phyloP scores from a whole-genome alignment of 1,284 basidiomycete species.

The Gomphus sp. region DNA sequence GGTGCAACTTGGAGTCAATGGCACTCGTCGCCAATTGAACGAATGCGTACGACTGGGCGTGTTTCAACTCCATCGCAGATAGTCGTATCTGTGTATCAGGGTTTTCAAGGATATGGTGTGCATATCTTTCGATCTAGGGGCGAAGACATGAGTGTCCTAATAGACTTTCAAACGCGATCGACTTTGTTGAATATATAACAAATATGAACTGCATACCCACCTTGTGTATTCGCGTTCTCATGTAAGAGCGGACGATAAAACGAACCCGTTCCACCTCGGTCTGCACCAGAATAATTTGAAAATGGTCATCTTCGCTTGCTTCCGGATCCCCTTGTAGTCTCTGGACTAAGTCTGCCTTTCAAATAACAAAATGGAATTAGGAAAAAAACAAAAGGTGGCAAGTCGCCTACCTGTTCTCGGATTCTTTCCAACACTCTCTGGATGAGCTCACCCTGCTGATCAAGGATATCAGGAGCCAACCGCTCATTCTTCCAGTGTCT shows the following conservation, averaged over 20 bases:
- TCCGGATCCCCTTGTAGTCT: constrained; percentile 64
- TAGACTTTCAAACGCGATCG: neutral
- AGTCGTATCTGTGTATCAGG: constrained; percentile 62
- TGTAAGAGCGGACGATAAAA: constrained; percentile 80
- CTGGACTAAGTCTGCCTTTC: constrained; percentile 28
- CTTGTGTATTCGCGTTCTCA: constrained; percentile 81
- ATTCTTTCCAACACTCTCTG: constrained; percentile 71
- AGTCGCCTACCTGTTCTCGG: constrained; percentile 62
- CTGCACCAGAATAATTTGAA: constrained; percentile 83
- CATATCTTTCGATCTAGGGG: constrained; percentile 75
- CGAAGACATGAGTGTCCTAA: constrained; percentile 6
- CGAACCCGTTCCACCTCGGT: constrained; percentile 90
- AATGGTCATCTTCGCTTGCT: constrained; percentile 84
- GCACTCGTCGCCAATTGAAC: neutral
- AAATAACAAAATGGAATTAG: constrained; percentile 6
- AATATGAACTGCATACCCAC: constrained; percentile 29
- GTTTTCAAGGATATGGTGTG: constrained; percentile 63
- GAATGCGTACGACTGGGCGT: constrained; percentile 52
- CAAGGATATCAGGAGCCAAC: constrained; percentile 72
- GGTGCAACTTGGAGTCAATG: neutral
- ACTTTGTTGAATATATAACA: neutral
- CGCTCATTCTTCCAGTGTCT: constrained; percentile 83
- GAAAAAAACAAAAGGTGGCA: constrained; percentile 11
- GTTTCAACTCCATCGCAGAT: constrained; percentile 71
- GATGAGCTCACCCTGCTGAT: constrained; percentile 68